These are phyloP conservation scores for Neurospora sp. DNA, from an alignment of 495 filamentous ascomycete genomes.

Conservation along the genomic window DNA sequence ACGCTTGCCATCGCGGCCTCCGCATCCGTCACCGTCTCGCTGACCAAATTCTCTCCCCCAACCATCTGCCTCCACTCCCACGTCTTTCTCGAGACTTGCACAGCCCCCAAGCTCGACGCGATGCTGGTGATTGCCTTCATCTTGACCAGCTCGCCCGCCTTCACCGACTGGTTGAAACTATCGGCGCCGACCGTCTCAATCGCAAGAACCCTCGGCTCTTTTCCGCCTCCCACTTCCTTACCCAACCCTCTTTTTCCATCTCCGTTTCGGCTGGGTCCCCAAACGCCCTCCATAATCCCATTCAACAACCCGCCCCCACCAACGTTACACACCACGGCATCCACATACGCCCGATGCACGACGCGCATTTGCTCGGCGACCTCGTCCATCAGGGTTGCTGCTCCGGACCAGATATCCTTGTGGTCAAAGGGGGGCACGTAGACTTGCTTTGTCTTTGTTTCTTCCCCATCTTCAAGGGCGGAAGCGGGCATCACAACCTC, in stretches of 20 bases:
- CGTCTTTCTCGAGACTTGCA: slow-evolving; percentile 59
- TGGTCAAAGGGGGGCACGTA: slow-evolving; percentile 93
- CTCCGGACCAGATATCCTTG: slow-evolving; percentile 73
- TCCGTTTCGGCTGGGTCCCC: neutral
- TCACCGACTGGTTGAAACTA: slow-evolving; percentile 51
- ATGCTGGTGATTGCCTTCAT: slow-evolving; percentile 69
- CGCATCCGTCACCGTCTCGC: slow-evolving; percentile 62
- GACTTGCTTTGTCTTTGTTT: slow-evolving; percentile 40
- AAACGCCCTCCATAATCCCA: slow-evolving; percentile 50
- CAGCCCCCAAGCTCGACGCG: slow-evolving; percentile 69
- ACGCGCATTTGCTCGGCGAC: slow-evolving; percentile 47
- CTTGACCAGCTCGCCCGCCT: slow-evolving; percentile 50
- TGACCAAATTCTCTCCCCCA: slow-evolving; percentile 43
- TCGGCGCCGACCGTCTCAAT: slow-evolving; percentile 78
- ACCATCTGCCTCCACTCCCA: slow-evolving; percentile 47
- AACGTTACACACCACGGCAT: slow-evolving; percentile 72
- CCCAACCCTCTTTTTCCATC: neutral
- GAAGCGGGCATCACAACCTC: slow-evolving; percentile 40
- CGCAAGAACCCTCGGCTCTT: slow-evolving; percentile 52
- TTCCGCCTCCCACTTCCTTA: slow-evolving; percentile 28
- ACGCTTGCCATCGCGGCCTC: slow-evolving; percentile 71
- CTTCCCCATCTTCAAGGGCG: neutral
- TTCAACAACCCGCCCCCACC: slow-evolving; percentile 83
- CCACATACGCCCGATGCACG: slow-evolving; percentile 32
- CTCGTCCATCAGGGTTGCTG: slow-evolving; percentile 65